Base-by-base conservation (phyloP, 495 filamentous ascomycete genomes). In the Daldinia concentrica region DNA sequence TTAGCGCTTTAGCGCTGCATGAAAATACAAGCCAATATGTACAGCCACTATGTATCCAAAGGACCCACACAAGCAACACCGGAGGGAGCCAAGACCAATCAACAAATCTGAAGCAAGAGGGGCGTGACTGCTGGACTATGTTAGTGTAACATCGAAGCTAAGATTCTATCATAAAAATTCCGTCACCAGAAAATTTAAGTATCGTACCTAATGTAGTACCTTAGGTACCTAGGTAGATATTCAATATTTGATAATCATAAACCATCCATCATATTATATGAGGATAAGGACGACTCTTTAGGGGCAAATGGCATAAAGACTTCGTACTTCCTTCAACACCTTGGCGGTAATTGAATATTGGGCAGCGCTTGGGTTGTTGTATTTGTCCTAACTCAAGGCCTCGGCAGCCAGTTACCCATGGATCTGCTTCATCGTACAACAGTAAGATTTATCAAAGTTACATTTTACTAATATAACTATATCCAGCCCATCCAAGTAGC, bases 1-100 rank as follows among this genome's bases (percentile, higher is more conserved):
- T 61, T 65, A 63, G 59, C 67, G 60, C 43, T 43, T 60, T 64
- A 62, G 58, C 67, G 67, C 55, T 48, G 24, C 50, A 30, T 30
- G 50, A 54, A 54, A 30, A 19, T 56, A 59, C 12, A 14, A 6
- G 32, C 48, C 54, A 22, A 41, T 67, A 63, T n/a, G n/a, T n/a
- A n/a, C 57, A 62, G 58, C 39, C 58, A 68, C 58, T 17, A 59
- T 30, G 48, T 51, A 68, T 32, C 39, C 26, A 51, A 48, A 55
- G 17, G 19, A 30, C 54, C 60, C 67, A 58, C 27, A 56, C 30
- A 55, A 22, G 61, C 26, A 43, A 54, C 43, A 54, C 51, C 51
- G 59, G 66, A 69, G 66, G 54, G 59, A 63, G 19, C 66, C 59
- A 39, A 41, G 59, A 29, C 36, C 24, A 19, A 26, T 39, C 36